Base-by-base conservation (phyloP, 129 eudicot species). In the Dittrichia graveolens region DNA sequence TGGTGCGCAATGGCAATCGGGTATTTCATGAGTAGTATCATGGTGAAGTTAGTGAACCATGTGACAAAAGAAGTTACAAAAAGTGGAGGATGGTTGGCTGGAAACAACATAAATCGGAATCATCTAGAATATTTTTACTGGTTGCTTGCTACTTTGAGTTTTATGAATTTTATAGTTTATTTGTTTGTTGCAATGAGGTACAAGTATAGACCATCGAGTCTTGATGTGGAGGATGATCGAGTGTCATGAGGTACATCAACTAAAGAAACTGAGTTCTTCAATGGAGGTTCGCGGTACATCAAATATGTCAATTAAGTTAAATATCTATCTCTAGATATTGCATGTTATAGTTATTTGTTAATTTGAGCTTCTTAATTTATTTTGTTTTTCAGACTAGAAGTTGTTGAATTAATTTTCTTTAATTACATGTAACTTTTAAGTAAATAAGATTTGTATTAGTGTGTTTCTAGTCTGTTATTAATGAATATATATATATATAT, bases 1-100 rank as follows among this genome's bases (percentile, higher is more conserved):
- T 90, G 96, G 93, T 55, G 79, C 43, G 86, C 96, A 4, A 85
- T 90, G 96, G 84, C 96, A 19, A 5, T 90, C 2, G 96, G 96
- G 41, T 90, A 79, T 71, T 87, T 65, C 70, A 1, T 79, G 80
- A 90, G 96, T 79, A 75, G 93, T 16, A 68, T 90, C 41, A 44
- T 83, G 43, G 93, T 90, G 13, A 65, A 85, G 55, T 71, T 85
- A 3, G 88, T 87, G 77, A 90, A 90, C 64, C 49, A 55, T 5
- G 89, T 73, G 2, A 89, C 92, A 0, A 80, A 78, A 83, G 83
- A 75, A 16, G 60, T 53, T 10, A 76, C 90, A 5, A 71, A 55
- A 40, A 81, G 83, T 8, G 82, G 82, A 38, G 96, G 96, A 3
- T 90, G 96, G 96, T 74, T 90, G 74, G 89, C 78, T 48, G 93